Evolutionary conservation across 2,329 filamentous ascomycete species (phyloP).

Genomic region (Tolypocladium amazonense): DNA sequence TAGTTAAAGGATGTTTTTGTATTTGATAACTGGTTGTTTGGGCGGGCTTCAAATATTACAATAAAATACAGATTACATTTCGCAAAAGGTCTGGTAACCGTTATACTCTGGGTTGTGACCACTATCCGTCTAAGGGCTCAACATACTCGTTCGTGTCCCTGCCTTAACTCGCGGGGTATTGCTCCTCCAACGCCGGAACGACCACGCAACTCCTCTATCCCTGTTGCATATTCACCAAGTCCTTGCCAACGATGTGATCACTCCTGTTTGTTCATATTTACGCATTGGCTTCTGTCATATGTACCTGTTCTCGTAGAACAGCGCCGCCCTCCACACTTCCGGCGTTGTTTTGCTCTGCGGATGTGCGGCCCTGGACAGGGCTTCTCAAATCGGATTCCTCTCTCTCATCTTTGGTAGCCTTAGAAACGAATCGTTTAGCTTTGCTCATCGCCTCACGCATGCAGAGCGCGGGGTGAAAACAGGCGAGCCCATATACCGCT

Average conservation of each 20-base stretch:
- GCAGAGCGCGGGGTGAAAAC: neutral
- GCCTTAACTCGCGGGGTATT: too few species aligned
- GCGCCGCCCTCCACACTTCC: neutral
- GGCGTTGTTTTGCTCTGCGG: neutral
- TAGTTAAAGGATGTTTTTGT: neutral
- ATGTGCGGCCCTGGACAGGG: neutral
- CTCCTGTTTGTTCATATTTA: neutral
- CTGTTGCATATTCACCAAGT: neutral
- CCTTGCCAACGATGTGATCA: neutral
- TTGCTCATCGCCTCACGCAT: neutral
- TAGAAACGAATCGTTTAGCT: neutral
- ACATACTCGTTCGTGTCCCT: neutral
- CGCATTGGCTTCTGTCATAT: neutral
- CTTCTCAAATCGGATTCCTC: neutral
- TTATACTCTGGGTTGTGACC: too few species aligned
- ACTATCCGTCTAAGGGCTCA: neutral
- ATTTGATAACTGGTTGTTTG: neutral
- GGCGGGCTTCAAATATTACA: neutral
- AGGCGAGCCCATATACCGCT: neutral
- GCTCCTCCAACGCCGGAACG: too few species aligned
- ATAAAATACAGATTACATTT: too few species aligned
- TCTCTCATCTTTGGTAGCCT: neutral
- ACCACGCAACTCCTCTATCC: too few species aligned
- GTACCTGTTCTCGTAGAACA: neutral
- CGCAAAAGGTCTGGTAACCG: too few species aligned